Conservation (phyloP, 768 basidiomycete genomes). For the Termitomyces sp. region DNA sequence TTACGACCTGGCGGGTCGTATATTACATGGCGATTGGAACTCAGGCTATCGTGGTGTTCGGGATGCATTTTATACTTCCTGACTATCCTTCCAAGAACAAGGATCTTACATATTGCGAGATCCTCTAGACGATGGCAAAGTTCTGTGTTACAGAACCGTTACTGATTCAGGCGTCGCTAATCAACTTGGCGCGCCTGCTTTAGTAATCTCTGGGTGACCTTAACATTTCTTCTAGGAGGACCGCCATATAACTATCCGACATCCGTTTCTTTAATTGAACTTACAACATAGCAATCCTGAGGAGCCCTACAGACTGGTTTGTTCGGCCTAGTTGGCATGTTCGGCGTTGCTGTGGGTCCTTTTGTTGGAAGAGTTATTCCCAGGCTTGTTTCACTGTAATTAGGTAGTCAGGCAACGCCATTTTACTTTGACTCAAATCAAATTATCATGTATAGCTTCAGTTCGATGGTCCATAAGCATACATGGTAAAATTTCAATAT, state of each 20-base stretch:
- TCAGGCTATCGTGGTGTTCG: conserved; percentile 50
- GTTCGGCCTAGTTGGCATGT: conserved; percentile 68
- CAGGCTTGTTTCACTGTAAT: conserved; percentile 60
- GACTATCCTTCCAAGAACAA: conserved; percentile 78
- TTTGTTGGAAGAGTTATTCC: conserved; percentile 69
- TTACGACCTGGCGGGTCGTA: conserved; percentile 66
- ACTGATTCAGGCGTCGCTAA: conserved; percentile 60
- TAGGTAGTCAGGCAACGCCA: too few species aligned
- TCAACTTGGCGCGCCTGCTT: conserved; percentile 58
- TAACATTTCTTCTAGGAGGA: conserved; percentile 78
- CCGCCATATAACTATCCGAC: conserved; percentile 73
- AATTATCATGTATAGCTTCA: too few species aligned
- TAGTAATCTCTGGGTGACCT: conserved; percentile 62
- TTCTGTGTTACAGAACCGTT: conserved; percentile 74
- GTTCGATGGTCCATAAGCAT: too few species aligned
- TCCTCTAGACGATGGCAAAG: conserved; percentile 73
- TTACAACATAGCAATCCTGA: background rate
- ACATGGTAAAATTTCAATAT: too few species aligned
- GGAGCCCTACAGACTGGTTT: conserved; percentile 33
- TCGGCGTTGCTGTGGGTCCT: conserved; percentile 66
- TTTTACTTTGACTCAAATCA: too few species aligned
- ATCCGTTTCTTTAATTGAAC: conserved; percentile 27
- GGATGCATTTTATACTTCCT: conserved; percentile 64
- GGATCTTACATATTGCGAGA: conserved; percentile 57
- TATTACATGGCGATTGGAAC: conserved; percentile 76